Evolutionary conservation across 768 basidiomycete genomes (phyloP).

Genomic region (Pulveroboletus ravenelii): DNA sequence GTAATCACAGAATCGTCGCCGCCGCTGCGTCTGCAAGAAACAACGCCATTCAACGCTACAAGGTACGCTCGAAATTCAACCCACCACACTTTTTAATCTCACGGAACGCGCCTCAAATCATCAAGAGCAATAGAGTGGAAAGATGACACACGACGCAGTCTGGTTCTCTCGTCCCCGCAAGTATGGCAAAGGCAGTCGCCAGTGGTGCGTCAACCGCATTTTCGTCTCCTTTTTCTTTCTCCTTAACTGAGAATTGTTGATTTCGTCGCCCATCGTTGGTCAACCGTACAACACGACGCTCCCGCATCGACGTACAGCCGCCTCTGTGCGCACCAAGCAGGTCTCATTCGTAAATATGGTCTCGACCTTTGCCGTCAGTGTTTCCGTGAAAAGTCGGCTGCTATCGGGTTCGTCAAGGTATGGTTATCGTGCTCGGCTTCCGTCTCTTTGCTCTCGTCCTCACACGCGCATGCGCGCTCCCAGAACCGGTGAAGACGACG

Average conservation of each 20-base stretch:
- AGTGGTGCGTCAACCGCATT: conserved; percentile 39
- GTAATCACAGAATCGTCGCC: no score
- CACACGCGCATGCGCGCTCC: background rate
- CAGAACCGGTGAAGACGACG: background rate
- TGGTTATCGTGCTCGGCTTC: conserved; percentile 7
- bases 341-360: conserved; percentile 96
- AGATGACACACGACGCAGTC: conserved; percentile 98
- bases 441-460: background rate
- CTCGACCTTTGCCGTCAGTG: conserved; percentile 97
- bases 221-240: background rate
- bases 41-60: conserved; percentile 12
- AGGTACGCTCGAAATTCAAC: conserved; percentile 13
- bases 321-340: conserved; percentile 94
- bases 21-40: no score
- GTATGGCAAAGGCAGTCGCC: conserved; percentile 91
- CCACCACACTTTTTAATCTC: background rate
- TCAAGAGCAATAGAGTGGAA: conserved; percentile 58
- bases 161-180: conserved; percentile 97
- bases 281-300: no score
- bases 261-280: no score
- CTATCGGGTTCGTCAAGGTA: conserved; percentile 95
- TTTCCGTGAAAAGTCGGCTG: conserved; percentile 93
- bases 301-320: conserved; percentile 48
- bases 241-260: background rate
- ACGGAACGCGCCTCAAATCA: background rate